Evolutionary conservation across 352 stramenopile genomes (phyloP), one percentile per base, ranked within the genome.

Genomic region (Globisporangium cystogenes): DNA sequence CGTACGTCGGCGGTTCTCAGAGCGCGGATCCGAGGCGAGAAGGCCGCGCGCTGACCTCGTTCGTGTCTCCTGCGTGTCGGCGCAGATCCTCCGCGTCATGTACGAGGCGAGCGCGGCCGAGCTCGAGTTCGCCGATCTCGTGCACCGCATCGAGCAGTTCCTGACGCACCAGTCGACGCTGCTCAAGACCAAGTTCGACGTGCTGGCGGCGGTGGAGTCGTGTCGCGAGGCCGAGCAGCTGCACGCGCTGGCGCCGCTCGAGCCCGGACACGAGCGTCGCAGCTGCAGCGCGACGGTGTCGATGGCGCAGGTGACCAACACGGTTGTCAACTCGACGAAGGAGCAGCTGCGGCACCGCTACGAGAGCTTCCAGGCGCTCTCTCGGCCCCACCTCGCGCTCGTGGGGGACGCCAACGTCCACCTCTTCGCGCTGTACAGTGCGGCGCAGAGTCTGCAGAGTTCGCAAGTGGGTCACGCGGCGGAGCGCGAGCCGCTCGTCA

Each of bases 401-500:
- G 42, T 72, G 6, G 53, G 52, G 6, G 39, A 36, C 15, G 60
- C 64, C 7, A 69, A 72, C 50, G 64, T 63, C 21, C 60, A 72
- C 26, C 51, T 72, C 7, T 59, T 72, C 36, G 53, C 57, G n/a
- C 37, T 72, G n/a, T 72, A 67, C 47, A 69, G 53, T 23, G 64
- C 64, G 0, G 60, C 60, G 4, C 60, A 64, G 27, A 63, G 50
- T 35, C 51, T 61, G 23, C 48, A 55, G 20, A 60, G 24, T 8
- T 35, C 55, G 20, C 40, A 31, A 35, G 29, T 24, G 11, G 49
- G 47, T 24, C 36, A 42, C n/a, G n/a, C 20, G 23, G 37, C 21
- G 5, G 41, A 56, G 4, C 47, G 20, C 6, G 23, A 48, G 26
- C 24, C 49, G 11, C 33, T 39, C 33, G 16, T 26, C 16, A 48